Conservation (phyloP, 495 filamentous ascomycete genomes). For the Paragyromitra xinjiangensis region DNA sequence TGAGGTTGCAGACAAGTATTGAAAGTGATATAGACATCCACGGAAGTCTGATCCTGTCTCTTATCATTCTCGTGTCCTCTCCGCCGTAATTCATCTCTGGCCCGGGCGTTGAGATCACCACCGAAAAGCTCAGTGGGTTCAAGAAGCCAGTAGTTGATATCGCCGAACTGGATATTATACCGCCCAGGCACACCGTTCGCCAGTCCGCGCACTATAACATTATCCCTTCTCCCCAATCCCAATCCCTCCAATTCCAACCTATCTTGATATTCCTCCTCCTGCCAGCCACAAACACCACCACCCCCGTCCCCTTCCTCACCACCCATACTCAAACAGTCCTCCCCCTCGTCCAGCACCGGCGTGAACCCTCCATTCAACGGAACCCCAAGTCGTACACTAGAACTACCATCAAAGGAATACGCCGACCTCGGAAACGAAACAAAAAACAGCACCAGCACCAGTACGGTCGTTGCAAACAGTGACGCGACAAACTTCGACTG, state of each 20-base stretch:
- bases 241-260: background rate
- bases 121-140: constrained; percentile 41
- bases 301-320: constrained; percentile 10
- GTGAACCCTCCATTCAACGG: constrained; percentile 26
- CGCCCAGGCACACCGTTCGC: constrained; percentile 45
- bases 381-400: constrained; percentile 43
- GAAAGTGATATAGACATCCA: constrained; percentile 76
- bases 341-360: constrained; percentile 14
- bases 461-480: constrained; percentile 59
- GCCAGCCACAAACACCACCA: constrained; percentile 1
- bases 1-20: constrained; percentile 80
- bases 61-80: constrained; percentile 53
- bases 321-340: constrained; percentile 16
- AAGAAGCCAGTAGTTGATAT: constrained; percentile 51
- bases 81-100: constrained; percentile 51
- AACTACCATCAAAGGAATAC: constrained; percentile 57
- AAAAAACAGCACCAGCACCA: constrained; percentile 61
- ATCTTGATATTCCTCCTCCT: constrained; percentile 2
- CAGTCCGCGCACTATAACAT: constrained; percentile 35
- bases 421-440: constrained; percentile 60
- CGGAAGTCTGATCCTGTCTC: constrained; percentile 55
- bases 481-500: constrained; percentile 66
- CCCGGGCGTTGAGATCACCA: constrained; percentile 9
- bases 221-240: constrained; percentile 30
- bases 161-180: constrained; percentile 51